A percentile compares a stretch with the other conserved stretches of the same genome.
These are phyloP conservation scores for Pleurotus citrinopileatus DNA, from an alignment of 768 basidiomycete genomes.

Conservation along the genomic window DNA sequence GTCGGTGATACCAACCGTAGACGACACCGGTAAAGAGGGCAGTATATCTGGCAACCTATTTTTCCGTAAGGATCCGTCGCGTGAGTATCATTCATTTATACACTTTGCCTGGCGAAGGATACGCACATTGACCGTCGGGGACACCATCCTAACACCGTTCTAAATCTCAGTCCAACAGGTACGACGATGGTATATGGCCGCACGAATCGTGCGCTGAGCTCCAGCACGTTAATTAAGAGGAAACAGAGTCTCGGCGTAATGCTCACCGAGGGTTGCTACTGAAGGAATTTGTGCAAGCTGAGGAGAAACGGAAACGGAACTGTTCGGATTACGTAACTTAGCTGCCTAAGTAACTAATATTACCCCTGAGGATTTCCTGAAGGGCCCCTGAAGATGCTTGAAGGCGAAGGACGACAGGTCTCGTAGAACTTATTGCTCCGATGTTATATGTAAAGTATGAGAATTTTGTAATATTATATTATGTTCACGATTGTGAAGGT, in stretches of 20 bases:
- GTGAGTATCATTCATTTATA: neutral
- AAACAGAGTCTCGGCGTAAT: neutral
- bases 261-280: constrained; percentile 3
- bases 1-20: constrained; percentile 92
- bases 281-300: neutral
- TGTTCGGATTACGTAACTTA: constrained; percentile 10
- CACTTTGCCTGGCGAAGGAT: neutral
- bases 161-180: neutral
- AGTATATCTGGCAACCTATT: constrained; percentile 90
- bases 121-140: constrained; percentile 75
- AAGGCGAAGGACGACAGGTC: too few species aligned
- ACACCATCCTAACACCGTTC: constrained; percentile 48
- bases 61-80: constrained; percentile 1
- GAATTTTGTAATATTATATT: too few species aligned
- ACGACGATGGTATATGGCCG: constrained; percentile 1
- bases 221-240: neutral
- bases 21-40: constrained; percentile 83
- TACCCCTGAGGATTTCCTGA: too few species aligned
- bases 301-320: constrained; percentile 3
- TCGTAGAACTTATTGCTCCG: too few species aligned
- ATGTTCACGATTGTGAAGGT: too few species aligned
- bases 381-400: too few species aligned
- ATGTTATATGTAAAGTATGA: too few species aligned
- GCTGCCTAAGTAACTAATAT: too few species aligned
- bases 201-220: neutral